Base-by-base conservation (phyloP, 2,329 filamentous ascomycete genomes). In the Fusarium temperatum region DNA sequence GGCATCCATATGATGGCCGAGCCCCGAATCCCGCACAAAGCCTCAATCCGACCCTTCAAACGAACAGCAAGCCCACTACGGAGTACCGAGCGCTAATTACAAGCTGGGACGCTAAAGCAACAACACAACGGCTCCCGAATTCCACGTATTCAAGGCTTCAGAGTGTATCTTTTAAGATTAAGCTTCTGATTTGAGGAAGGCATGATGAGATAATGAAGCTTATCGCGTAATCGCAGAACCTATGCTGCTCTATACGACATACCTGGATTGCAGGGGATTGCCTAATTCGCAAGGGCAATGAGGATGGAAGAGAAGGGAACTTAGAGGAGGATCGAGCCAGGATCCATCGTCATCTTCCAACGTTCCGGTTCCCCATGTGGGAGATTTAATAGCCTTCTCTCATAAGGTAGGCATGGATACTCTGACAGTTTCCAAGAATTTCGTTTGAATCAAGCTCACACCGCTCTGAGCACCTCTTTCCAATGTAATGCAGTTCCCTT, bases 11-110 rank as follows among this genome's bases (percentile, higher is more conserved):
- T 66, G 60, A 73, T 63, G 66, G 62, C 71, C 72, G 56, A 72
- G 64, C 67, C 67, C 66, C 71, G 56, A 72, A 57, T 60, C 63
- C 66, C 61, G 60, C 45, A 45, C 66, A 75, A 70, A 71, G 73
- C 73, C 71, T 75, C 75, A 75, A 72, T 66, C 66, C 54, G 39
- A 63, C 53, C 30, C 57, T 51, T 51, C 65, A 66, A 66, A 70
- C 67, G 30, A 71, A 56, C 44, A 71, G 50, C 58, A 72, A 64
- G 38, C 38, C 56, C 56, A 74, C 70, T 74, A 72, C 71, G 63
- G 67, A 72, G 67, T 74, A 72, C 71, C 67, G 67, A 72, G 67
- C 68, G 60, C 71, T 67, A 70, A 70, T 50, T 38, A 57, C 38
- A 45, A 65, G 51, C 50, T 70, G 39, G 66, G 58, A 57, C 63